Base-by-base conservation (phyloP, 1,139 yeast genomes). In the Magnusiomyces sp. region DNA sequence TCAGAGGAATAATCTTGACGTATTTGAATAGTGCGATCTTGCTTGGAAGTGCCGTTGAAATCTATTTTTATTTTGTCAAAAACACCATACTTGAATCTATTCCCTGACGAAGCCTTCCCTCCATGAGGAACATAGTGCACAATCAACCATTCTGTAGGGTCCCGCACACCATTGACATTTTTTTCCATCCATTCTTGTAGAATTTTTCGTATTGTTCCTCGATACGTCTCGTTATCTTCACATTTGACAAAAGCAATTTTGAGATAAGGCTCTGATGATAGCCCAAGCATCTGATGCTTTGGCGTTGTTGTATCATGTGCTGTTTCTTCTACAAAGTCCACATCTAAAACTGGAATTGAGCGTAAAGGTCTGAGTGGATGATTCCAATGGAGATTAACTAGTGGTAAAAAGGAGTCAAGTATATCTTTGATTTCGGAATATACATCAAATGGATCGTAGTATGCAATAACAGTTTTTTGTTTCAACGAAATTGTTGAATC, bases 371-470 rank as follows among this genome's bases (percentile, higher is more conserved):
- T 71, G 14, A 74, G 66, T 34, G 75, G 67, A 44, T 78, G 71
- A 58, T 79, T 81, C 95, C 96, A 88, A 63, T 88, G 95, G 34
- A 92, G 69, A 54, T 85, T 85, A 3, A 81, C 77, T 39, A 90
- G 69, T 2, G 88, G 90, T 2, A 86, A 71, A 51, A 76, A 74
- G 13, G 73, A 56, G 40, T 70, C 68, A 23, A 90, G 65, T 37
- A 77, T 81, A 2, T 70, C 65, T 54, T 74, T 65, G n/a, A 89
- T 66, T 45, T 70, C 67, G 1, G 79, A 75, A 59, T 75, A 84
- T 0, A 83, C 77, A 41, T 78, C 77, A 62, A 86, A 85, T 0
- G 97, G 97, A 63, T 92, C 97, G 65, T 85, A 88, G 65, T 81
- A 89, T 9, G 94, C 89, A 27, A 83, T 68, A 44, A 64, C 62